phyloP scores from a whole-genome alignment of 1,284 basidiomycete genomes.

The Naganishia sp. region DNA sequence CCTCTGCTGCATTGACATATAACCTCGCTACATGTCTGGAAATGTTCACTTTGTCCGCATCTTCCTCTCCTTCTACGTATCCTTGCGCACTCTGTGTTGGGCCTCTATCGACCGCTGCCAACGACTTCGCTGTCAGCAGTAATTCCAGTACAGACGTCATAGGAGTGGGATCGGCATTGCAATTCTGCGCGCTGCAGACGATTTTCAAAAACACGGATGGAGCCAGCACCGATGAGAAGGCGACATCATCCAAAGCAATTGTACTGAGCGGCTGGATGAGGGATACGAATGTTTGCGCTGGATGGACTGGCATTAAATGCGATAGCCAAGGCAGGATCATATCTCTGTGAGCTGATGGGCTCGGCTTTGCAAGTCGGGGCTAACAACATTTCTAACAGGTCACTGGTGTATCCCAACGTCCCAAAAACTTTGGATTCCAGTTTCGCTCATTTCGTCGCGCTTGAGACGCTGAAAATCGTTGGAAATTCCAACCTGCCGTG shows the following conservation, averaged over 20 bases:
- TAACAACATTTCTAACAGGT: conserved; percentile 35
- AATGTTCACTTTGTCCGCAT: conserved; percentile 39
- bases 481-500: conserved; percentile 48
- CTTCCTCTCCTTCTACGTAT: conserved; percentile 40
- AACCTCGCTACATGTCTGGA: conserved; percentile 45
- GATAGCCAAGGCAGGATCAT: conserved; percentile 45
- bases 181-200: conserved; percentile 52
- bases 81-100: conserved; percentile 48
- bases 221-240: conserved; percentile 15
- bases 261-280: conserved; percentile 39
- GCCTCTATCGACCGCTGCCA: conserved; percentile 40
- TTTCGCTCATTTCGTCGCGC: conserved; percentile 43
- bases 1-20: conserved; percentile 36
- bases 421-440: conserved; percentile 40
- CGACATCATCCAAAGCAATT: background rate
- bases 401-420: conserved; percentile 45
- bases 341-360: conserved; percentile 40
- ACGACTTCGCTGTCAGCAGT: conserved; percentile 43
- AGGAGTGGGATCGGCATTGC: conserved; percentile 48
- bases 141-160: conserved; percentile 26
- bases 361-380: background rate
- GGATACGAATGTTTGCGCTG: conserved; percentile 43
- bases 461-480: conserved; percentile 43
- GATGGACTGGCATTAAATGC: conserved; percentile 50
- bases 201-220: conserved; percentile 37